Conservation (phyloP, 2,329 filamentous ascomycete species). For the Fusarium sp. region DNA sequence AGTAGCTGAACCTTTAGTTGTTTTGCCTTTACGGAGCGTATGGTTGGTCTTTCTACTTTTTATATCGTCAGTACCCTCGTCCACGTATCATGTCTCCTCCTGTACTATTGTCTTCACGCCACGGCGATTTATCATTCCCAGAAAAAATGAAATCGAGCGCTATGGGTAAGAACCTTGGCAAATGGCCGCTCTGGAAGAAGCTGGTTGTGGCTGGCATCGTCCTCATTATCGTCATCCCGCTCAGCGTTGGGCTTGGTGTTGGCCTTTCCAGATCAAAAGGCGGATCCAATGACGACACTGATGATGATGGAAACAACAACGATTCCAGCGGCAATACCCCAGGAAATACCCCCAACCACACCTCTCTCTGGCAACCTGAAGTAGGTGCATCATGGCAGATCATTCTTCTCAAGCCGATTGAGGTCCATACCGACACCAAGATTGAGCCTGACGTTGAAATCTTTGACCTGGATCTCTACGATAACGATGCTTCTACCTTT, state of each 20-base stretch:
- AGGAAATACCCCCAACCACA: conserved; percentile 3
- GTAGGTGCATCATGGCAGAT: conserved; percentile 72
- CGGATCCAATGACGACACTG: conserved; percentile 35
- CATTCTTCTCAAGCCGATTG: conserved; percentile 62
- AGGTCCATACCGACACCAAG: conserved; percentile 56
- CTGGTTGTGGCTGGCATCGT: too few species aligned
- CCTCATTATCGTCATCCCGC: too few species aligned
- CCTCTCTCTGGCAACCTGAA: conserved; percentile 64
- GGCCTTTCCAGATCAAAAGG: conserved; percentile 60
- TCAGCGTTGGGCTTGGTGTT: conserved; percentile 65
- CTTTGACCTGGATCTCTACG: conserved; percentile 66
- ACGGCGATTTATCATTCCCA: too few species aligned
- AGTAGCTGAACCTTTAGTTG: too few species aligned
- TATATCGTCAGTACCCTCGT: too few species aligned
- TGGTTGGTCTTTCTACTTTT: too few species aligned
- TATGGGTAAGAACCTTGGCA: too few species aligned
- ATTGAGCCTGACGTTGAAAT: conserved; percentile 64
- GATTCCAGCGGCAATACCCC: conserved; percentile 12
- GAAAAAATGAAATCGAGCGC: too few species aligned
- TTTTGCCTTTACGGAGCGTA: too few species aligned
- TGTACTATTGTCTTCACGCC: too few species aligned
- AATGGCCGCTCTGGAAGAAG: too few species aligned
- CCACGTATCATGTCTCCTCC: too few species aligned
- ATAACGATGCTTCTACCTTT: conserved; percentile 60
- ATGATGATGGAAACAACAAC: conserved; percentile 34